Base-by-base conservation (phyloP, 1,284 basidiomycete genomes). In the Lentinula novae-zelandiae region DNA sequence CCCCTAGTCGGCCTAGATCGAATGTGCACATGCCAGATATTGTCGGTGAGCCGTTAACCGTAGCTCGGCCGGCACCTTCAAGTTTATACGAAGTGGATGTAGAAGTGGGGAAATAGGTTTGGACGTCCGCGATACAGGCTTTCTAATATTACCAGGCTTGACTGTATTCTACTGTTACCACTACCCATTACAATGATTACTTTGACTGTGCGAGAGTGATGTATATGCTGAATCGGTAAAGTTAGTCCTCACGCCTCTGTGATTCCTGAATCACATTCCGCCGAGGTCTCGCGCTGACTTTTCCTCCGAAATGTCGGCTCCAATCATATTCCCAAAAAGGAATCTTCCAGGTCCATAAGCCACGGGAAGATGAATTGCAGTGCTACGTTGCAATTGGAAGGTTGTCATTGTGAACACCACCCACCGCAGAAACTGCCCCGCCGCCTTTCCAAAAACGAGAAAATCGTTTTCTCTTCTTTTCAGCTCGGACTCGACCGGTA, bases 251-350 rank as follows among this genome's bases (percentile, higher is more conserved):
- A 42, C 40, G 44, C n/a, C 44, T 7, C 20, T 27, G 22, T 22
- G 22, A 22, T 22, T 2, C 1, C 27, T 4, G 27, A 46, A 9
- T 46, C 7, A 38, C 36, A 38, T 38, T 46, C 17, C 44, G n/a
- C 44, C 36, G 36, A 38, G 12, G 12, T 38, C 12, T 42, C 22
- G 31, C 10, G 49, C 31, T 34, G 49, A n/a, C 49, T 31, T 12
- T 33, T 33, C 31, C 12, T 50, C 49, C 49, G 49, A 50, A 34
- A 33, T 50, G 31, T 33, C 33, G 51, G 33, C 31, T 34, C 54
- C 54, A 40, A 56, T 44, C 54, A 46, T 31, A 34, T 53, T 60
- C 60, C 54, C n/a, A 62, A 62, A 62, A 58, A 62, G 60, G 60
- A 62, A 62, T 58, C 60, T 62, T 62, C 60, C 55, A 57, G 49